Conservation (phyloP, 305 asterid species). For the Fraxinus dipetala region DNA sequence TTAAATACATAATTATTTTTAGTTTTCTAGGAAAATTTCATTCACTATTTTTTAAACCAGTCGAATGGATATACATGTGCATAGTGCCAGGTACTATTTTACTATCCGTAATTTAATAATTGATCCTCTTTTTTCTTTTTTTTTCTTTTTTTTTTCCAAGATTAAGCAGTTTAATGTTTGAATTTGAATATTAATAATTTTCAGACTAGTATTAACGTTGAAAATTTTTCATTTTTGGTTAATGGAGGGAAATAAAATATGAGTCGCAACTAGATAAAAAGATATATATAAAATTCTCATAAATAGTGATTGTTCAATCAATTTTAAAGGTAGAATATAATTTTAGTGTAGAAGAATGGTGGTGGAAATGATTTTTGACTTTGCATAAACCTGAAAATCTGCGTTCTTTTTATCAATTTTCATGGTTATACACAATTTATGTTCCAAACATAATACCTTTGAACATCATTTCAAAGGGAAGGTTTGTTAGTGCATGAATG, state of each 20-base stretch:
- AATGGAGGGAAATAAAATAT: not conserved
- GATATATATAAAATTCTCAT: not conserved
- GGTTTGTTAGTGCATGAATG: constrained; percentile 11
- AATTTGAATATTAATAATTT: not conserved
- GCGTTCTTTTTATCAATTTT: not conserved
- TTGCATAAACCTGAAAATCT: not conserved
- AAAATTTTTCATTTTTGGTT: not conserved
- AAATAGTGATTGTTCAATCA: not conserved
- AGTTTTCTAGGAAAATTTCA: not conserved
- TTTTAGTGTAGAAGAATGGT: not conserved
- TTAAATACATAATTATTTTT: not conserved
- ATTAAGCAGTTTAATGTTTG: not conserved
- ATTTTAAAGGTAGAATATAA: not conserved
- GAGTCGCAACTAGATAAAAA: not conserved
- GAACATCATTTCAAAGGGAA: not conserved
- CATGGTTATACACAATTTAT: not conserved
- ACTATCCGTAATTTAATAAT: not conserved
- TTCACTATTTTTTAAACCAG: not conserved
- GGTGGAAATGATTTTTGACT: not conserved
- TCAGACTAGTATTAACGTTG: not conserved
- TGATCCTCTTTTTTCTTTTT: not conserved
- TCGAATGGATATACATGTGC: not conserved
- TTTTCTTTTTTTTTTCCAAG: not conserved
- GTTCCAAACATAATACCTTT: not conserved
- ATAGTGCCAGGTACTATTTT: not conserved